Conservation (phyloP, 2,329 filamentous ascomycete genomes). For the Exophiala spinifera region DNA sequence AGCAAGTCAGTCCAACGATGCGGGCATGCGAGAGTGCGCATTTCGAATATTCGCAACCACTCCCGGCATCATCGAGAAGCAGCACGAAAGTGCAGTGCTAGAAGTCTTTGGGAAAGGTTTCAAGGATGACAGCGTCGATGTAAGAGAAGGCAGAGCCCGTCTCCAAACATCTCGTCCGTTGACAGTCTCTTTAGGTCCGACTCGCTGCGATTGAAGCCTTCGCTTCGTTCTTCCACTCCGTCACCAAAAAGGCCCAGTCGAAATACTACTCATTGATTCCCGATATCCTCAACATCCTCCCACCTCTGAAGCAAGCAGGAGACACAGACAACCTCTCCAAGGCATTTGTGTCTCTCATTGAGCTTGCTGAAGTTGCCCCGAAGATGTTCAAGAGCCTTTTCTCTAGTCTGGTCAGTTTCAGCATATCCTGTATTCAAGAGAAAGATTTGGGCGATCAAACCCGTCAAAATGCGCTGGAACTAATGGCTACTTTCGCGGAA, state of each 20-base stretch:
- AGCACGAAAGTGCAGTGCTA: constrained; percentile 88
- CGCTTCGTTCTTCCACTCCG: constrained; percentile 87
- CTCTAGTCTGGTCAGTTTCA: constrained; percentile 87
- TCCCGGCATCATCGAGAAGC: constrained; percentile 90
- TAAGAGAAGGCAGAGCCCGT: constrained; percentile 35
- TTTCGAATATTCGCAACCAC: constrained; percentile 95
- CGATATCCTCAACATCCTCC: constrained; percentile 89
- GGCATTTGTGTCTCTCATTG: constrained; percentile 85
- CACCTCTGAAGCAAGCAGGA: constrained; percentile 85
- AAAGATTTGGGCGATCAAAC: constrained; percentile 89
- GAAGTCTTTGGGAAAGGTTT: constrained; percentile 88
- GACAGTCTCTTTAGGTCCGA: constrained; percentile 64
- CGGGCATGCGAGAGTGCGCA: constrained; percentile 82
- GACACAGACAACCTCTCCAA: constrained; percentile 90
- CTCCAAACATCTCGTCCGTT: constrained; percentile 20
- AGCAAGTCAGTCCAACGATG: constrained; percentile 79
- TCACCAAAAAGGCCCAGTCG: constrained; percentile 79
- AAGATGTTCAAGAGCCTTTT: constrained; percentile 99
- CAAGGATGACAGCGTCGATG: constrained; percentile 77
- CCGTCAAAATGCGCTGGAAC: constrained; percentile 89
- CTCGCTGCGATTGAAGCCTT: constrained; percentile 96
- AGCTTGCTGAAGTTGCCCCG: constrained; percentile 87
- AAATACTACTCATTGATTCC: constrained; percentile 87
- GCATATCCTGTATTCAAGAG: constrained; percentile 88
- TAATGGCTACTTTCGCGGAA: constrained; percentile 98